Evolutionary conservation across 2,329 filamentous ascomycete genomes (phyloP).

Genomic region (Trichoderma semiorbis): DNA sequence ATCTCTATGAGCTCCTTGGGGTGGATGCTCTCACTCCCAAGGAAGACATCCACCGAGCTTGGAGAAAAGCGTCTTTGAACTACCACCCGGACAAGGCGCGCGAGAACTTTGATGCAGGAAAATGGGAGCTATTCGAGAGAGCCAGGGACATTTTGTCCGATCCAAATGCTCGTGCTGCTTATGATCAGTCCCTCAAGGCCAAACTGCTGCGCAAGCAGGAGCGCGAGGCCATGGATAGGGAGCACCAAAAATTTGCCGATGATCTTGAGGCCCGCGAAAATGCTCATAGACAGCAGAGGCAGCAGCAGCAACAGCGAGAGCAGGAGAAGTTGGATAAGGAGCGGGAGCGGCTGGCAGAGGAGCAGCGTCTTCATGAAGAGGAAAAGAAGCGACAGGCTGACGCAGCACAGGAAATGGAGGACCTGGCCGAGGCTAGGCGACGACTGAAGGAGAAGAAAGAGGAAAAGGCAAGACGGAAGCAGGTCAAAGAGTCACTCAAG

Average conservation of each 20-base stretch:
- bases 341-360: conserved; percentile 35
- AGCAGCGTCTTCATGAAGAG: conserved; percentile 37
- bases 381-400: conserved; percentile 34
- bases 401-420: conserved; percentile 39
- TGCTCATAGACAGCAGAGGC: conserved; percentile 58
- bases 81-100: conserved; percentile 92
- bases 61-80: conserved; percentile 79
- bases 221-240: conserved; percentile 68
- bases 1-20: conserved; percentile 75
- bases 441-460: conserved; percentile 40
- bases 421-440: conserved; percentile 36
- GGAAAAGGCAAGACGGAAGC: conserved; percentile 37
- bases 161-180: conserved; percentile 65
- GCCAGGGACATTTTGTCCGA: conserved; percentile 82
- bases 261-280: conserved; percentile 78
- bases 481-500: conserved; percentile 36
- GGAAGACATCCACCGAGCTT: conserved; percentile 76
- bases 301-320: conserved; percentile 39
- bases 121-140: conserved; percentile 81
- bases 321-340: conserved; percentile 38
- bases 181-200: conserved; percentile 74
- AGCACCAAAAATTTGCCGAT: conserved; percentile 74
- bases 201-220: conserved; percentile 66
- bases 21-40: conserved; percentile 62
- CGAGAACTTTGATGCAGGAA: conserved; percentile 68